These are phyloP conservation scores for Ophiobolus disseminans DNA, from an alignment of 2,329 filamentous ascomycete genomes.

Conservation along the genomic window DNA sequence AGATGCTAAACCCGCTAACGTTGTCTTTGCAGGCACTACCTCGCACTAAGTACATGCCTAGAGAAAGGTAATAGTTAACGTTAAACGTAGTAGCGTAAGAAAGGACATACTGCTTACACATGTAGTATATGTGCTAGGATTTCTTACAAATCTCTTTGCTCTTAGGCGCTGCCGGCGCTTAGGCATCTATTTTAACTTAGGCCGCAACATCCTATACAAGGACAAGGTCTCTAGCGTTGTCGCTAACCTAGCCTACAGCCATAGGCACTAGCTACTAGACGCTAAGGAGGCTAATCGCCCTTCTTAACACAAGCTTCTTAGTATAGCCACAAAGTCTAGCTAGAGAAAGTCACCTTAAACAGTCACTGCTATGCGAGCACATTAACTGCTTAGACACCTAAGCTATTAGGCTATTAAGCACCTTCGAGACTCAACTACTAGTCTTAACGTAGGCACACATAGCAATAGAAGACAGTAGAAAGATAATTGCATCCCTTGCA, in stretches of 20 bases:
- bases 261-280: slow-evolving; percentile 7
- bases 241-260: neutral
- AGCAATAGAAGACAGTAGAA: neutral
- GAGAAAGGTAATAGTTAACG: slow-evolving; percentile 3
- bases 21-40: neutral
- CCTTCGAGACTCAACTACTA: slow-evolving; percentile 1
- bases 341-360: slow-evolving; percentile 3
- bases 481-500: neutral
- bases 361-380: neutral
- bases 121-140: slow-evolving; percentile 5
- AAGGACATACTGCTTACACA: neutral
- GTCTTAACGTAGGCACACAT: neutral
- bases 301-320: neutral
- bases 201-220: slow-evolving; percentile 5
- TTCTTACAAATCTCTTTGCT: slow-evolving; percentile 6
- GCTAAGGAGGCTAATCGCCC: neutral
- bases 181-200: slow-evolving; percentile 10
- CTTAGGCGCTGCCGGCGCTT: neutral
- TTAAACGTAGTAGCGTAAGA: neutral
- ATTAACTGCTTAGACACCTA: neutral
- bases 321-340: slow-evolving; percentile 1
- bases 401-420: slow-evolving; percentile 1
- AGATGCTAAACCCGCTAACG: neutral
- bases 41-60: neutral
- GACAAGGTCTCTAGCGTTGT: neutral